A percentile compares a stretch with the other conserved stretches of the same genome.
phyloP scores from a whole-genome alignment of 257 asterid genomes.

The Echites panduratus region DNA sequence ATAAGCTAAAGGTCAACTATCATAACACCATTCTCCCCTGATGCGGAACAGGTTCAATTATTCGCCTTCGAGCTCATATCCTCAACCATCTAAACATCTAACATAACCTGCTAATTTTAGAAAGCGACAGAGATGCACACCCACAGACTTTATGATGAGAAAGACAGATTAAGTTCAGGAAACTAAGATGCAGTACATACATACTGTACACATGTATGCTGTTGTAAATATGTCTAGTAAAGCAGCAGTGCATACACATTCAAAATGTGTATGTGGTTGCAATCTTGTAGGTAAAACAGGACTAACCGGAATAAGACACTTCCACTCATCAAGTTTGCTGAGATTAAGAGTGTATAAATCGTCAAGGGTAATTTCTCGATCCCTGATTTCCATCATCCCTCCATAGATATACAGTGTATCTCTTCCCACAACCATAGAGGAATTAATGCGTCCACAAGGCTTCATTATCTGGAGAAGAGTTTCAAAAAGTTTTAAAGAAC shows the following conservation, averaged over 20 bases:
- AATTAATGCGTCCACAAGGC: slow-evolving; percentile 95
- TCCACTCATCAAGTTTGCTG: slow-evolving; percentile 96
- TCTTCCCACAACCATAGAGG: slow-evolving; percentile 79
- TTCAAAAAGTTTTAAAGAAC: slow-evolving; percentile 15
- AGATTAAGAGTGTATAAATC: slow-evolving; percentile 86
- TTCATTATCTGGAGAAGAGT: slow-evolving; percentile 59
- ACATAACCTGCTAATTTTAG: background rate
- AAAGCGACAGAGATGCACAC: background rate
- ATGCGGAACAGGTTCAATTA: background rate
- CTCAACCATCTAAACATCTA: background rate
- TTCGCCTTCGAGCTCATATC: background rate
- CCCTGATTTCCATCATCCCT: slow-evolving; percentile 94
- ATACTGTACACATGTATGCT: background rate
- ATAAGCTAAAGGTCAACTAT: slow-evolving; percentile 16
- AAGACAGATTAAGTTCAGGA: background rate
- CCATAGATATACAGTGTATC: slow-evolving; percentile 86
- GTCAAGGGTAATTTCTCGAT: slow-evolving; percentile 85
- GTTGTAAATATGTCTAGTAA: background rate
- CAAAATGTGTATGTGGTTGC: background rate
- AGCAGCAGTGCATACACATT: background rate
- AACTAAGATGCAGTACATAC: background rate
- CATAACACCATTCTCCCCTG: background rate
- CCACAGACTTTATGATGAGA: background rate
- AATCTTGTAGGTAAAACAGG: slow-evolving; percentile 12
- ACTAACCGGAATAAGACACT: slow-evolving; percentile 80